A percentile compares a stretch with the other conserved stretches of the same genome.
Conservation (phyloP, 1,284 basidiomycete species). For the Wallemia ichthyophaga region DNA sequence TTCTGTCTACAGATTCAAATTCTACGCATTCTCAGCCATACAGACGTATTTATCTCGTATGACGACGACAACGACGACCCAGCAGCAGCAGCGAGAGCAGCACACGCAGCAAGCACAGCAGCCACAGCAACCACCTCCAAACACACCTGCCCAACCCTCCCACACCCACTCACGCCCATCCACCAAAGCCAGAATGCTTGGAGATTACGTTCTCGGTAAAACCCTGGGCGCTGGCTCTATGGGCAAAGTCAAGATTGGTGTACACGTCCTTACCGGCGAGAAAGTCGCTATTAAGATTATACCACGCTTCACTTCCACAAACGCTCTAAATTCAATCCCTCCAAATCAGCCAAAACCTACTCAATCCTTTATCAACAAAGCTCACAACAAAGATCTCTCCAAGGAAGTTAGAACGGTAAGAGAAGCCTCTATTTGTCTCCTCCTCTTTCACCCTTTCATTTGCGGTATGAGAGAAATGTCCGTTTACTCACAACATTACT, state of each 20-base stretch:
- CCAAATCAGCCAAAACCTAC: constrained; percentile 15
- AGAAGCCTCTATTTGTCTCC: constrained; percentile 72
- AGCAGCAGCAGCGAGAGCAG: not conserved
- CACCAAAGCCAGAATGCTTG: constrained; percentile 26
- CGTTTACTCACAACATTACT: constrained; percentile 81
- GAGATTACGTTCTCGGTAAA: constrained; percentile 88
- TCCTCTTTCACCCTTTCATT: constrained; percentile 91
- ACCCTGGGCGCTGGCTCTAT: constrained; percentile 92
- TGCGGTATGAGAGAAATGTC: constrained; percentile 99
- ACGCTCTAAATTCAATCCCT: constrained; percentile 15
- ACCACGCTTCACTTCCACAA: constrained; percentile 36
- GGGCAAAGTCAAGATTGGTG: constrained; percentile 95
- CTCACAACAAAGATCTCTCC: constrained; percentile 58
- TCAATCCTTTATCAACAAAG: constrained; percentile 34
- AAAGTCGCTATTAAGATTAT: constrained; percentile 98
- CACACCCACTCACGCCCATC: not conserved
- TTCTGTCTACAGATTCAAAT: too few relatives aligned
- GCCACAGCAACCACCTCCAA: not conserved
- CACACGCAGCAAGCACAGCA: not conserved
- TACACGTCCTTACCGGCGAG: constrained; percentile 62
- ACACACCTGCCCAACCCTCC: too few relatives aligned
- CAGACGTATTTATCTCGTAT: not conserved
- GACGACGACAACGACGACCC: not conserved
- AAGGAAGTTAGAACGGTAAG: constrained; percentile 89
- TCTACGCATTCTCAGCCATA: not conserved